These are phyloP conservation scores for Myriosclerotinia curreyana DNA, from an alignment of 2,329 filamentous ascomycete genomes.

Conservation along the genomic window DNA sequence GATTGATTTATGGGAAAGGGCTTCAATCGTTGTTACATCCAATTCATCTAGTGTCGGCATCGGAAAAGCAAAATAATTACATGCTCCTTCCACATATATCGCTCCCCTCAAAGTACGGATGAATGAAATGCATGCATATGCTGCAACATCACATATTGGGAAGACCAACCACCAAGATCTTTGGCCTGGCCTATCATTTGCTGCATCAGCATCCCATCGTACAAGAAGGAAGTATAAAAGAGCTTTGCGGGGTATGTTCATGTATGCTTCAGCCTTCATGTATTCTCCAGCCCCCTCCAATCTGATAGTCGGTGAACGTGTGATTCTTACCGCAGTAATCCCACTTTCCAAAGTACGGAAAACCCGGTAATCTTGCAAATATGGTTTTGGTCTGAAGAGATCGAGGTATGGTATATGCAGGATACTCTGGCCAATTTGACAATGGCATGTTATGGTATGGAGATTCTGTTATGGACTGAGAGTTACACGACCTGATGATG, in stretches of 20 bases:
- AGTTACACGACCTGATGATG: background rate
- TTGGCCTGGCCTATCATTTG: constrained; percentile 4
- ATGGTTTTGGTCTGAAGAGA: background rate
- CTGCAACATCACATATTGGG: constrained; percentile 7
- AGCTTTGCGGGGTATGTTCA: constrained; percentile 22
- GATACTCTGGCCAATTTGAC: background rate
- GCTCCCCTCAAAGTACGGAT: background rate
- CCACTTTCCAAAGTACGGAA: background rate
- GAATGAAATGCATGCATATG: background rate
- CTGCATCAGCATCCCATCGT: background rate
- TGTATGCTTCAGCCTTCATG: constrained; percentile 15
- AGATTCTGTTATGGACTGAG: background rate
- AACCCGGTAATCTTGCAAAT: background rate
- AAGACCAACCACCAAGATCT: background rate
- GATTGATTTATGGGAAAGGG: background rate
- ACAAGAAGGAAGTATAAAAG: constrained; percentile 4
- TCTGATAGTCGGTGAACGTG: constrained; percentile 20
- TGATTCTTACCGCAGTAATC: constrained; percentile 7
- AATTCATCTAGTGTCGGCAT: background rate
- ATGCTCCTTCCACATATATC: background rate
- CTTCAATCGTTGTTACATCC: constrained; percentile 10
- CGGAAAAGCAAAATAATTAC: background rate
- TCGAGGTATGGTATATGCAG: background rate
- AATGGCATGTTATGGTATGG: constrained; percentile 5
- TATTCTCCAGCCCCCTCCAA: constrained; percentile 14